These are phyloP conservation scores for Suillus fuscotomentosus DNA, from an alignment of 768 basidiomycete genomes.

Conservation along the genomic window DNA sequence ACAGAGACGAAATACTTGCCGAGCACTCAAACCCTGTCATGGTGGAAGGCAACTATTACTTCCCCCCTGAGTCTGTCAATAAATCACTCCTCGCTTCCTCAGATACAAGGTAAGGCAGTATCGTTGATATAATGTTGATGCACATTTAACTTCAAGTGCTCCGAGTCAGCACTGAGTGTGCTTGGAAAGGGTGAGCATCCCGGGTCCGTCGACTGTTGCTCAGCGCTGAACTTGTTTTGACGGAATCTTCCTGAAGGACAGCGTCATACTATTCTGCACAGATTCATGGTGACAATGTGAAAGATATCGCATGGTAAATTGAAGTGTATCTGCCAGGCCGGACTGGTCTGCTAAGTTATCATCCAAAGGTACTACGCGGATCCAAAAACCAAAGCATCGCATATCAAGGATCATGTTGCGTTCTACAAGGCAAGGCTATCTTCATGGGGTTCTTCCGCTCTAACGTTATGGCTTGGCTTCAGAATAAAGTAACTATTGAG, in stretches of 20 bases:
- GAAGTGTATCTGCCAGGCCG: neutral
- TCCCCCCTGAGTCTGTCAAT: constrained; percentile 57
- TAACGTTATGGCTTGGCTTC: neutral
- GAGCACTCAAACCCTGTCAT: constrained; percentile 52
- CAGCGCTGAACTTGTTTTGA: neutral
- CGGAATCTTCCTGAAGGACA: constrained; percentile 34
- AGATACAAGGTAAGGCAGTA: constrained; percentile 42
- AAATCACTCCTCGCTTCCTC: constrained; percentile 48
- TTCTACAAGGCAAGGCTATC: constrained; percentile 65
- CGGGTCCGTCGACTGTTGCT: neutral
- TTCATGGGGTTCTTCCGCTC: neutral
- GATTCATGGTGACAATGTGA: constrained; percentile 45
- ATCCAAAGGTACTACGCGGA: constrained; percentile 42
- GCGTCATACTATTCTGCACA: constrained; percentile 66
- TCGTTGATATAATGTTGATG: constrained; percentile 1
- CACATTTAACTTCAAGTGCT: neutral
- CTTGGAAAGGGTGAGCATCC: constrained; percentile 68
- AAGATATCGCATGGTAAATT: constrained; percentile 67
- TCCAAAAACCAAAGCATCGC: constrained; percentile 52
- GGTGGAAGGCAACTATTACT: constrained; percentile 74
- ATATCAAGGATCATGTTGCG: constrained; percentile 67
- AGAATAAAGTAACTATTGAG: neutral
- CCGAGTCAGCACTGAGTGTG: constrained; percentile 46
- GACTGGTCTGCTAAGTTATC: neutral
- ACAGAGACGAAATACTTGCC: constrained; percentile 54